A percentile compares a stretch with the other conserved stretches of the same genome.
Evolutionary conservation across 2,329 filamentous ascomycete species (phyloP).

Genomic region (Pseudodiploospora longispora): DNA sequence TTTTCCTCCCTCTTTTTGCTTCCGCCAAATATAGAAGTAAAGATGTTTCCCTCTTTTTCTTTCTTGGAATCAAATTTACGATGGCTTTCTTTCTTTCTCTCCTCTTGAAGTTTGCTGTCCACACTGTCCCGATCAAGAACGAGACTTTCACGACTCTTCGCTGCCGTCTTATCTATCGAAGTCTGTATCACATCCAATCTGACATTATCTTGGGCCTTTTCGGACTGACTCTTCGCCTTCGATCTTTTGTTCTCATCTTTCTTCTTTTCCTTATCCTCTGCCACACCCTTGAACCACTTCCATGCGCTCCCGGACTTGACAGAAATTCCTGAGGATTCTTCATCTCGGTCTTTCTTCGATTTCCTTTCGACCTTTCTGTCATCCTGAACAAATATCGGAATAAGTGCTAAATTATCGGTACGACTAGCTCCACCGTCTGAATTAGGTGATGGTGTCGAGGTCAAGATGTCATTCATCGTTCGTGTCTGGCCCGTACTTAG

Average conservation of each 20-base stretch:
- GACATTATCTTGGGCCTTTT: conserved; percentile 66
- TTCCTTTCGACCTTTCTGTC: conserved; percentile 71
- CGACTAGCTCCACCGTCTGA: conserved; percentile 58
- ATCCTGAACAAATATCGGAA: conserved; percentile 61
- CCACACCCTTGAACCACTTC: conserved; percentile 75
- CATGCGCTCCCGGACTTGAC: conserved; percentile 63
- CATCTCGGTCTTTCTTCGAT: conserved; percentile 63
- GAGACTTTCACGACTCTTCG: conserved; percentile 70
- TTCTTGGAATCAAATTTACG: conserved; percentile 76
- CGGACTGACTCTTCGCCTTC: conserved; percentile 49
- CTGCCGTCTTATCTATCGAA: conserved; percentile 64
- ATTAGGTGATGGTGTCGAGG: conserved; percentile 47
- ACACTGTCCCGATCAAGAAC: conserved; percentile 71
- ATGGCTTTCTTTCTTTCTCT: conserved; percentile 71
- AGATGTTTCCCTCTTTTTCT: conserved; percentile 88
- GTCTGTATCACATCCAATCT: conserved; percentile 80
- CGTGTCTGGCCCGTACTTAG: no score
- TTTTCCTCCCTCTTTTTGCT: conserved; percentile 80
- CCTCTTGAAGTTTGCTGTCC: conserved; percentile 66
- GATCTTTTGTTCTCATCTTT: conserved; percentile 58
- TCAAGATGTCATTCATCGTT: conserved; percentile 15
- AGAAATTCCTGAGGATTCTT: conserved; percentile 49
- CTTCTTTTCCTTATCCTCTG: conserved; percentile 56
- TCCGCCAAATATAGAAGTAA: conserved; percentile 87
- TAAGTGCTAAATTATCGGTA: conserved; percentile 72